Evolutionary conservation across 345 rosid genomes (phyloP).

Genomic region (Moricandia arvensis): DNA sequence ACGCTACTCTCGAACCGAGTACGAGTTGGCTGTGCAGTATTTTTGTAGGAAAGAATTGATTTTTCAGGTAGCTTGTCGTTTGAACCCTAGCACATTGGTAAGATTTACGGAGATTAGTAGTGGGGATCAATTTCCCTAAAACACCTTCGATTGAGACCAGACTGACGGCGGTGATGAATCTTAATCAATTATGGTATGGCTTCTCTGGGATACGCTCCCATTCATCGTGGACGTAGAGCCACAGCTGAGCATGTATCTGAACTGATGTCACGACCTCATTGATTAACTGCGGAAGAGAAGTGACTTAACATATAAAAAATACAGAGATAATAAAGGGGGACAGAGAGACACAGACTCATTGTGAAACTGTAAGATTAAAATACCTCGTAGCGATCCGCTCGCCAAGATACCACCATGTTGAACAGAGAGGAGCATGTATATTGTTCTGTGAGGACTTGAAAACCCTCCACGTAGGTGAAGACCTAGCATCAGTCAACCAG

Average conservation of each 20-base stretch:
- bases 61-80: no score
- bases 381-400: conserved; percentile 51
- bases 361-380: conserved; percentile 4
- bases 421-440: conserved; percentile 30
- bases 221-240: conserved; percentile 40
- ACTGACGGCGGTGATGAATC: conserved; percentile 34
- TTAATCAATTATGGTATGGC: conserved; percentile 37
- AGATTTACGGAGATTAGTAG: no score
- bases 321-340: neutral
- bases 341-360: neutral
- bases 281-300: conserved; percentile 45
- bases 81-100: no score
- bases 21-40: no score
- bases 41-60: no score
- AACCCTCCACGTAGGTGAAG: conserved; percentile 40
- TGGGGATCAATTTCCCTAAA: conserved; percentile 42
- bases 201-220: conserved; percentile 39
- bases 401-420: conserved; percentile 35
- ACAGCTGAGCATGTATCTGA: conserved; percentile 44
- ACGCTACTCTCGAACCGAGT: no score
- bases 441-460: conserved; percentile 13
- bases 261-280: conserved; percentile 48
- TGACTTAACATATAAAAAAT: neutral
- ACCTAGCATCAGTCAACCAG: conserved; percentile 43
- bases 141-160: conserved; percentile 51